These are phyloP conservation scores for Cyberlindnera petersonii DNA, from an alignment of 805 yeast genomes.

Conservation along the genomic window DNA sequence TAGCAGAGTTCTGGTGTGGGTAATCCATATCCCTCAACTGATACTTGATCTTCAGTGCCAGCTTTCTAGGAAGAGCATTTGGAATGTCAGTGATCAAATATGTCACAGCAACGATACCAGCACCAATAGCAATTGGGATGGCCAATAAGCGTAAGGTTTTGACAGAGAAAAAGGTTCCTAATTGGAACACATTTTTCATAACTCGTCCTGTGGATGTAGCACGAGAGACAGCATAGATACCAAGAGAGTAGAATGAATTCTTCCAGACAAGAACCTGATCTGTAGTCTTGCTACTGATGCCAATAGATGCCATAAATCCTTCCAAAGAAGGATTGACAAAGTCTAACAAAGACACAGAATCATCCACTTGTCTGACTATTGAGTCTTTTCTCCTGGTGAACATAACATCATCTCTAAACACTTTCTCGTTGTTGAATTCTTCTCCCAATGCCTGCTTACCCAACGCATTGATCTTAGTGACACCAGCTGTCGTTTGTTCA, in stretches of 20 bases:
- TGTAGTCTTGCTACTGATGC: constrained; percentile 27
- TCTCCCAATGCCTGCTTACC: constrained; percentile 67
- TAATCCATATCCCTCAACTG: constrained; percentile 70
- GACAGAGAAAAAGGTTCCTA: constrained; percentile 36
- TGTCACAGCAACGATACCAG: constrained; percentile 49
- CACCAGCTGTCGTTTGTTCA: constrained; percentile 51
- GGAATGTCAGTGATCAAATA: constrained; percentile 81
- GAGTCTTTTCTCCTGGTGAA: constrained; percentile 70
- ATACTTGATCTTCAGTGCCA: constrained; percentile 63
- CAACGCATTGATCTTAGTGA: constrained; percentile 53
- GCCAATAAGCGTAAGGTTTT: constrained; percentile 42
- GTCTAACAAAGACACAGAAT: constrained; percentile 63
- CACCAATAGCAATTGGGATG: constrained; percentile 49
- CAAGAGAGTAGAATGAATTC: constrained; percentile 29
- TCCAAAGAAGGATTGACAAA: constrained; percentile 74
- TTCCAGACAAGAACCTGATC: constrained; percentile 27
- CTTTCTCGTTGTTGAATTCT: constrained; percentile 50
- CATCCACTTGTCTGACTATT: constrained; percentile 52
- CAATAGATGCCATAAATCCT: constrained; percentile 40
- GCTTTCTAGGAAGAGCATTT: constrained; percentile 79
- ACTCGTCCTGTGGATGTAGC: constrained; percentile 35
- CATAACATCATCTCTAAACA: constrained; percentile 74
- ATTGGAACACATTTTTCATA: constrained; percentile 32
- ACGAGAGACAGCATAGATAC: constrained; percentile 29
- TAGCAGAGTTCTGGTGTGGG: constrained; percentile 67